phyloP scores from a whole-genome alignment of 257 asterid genomes.

The Gentiana dahurica region DNA sequence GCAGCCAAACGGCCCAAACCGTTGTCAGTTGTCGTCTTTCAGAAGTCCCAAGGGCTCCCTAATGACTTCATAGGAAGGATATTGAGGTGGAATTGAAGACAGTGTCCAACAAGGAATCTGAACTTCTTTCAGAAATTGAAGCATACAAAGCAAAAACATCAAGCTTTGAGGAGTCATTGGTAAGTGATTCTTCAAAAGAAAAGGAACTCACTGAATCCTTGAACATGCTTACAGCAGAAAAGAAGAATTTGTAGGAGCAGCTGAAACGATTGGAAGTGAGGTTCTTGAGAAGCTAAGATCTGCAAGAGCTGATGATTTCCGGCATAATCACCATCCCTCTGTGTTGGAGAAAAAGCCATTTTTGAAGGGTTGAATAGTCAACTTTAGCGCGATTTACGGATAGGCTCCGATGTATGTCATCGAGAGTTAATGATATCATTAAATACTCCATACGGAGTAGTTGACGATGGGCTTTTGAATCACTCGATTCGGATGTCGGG shows the following conservation, averaged over 20 bases:
- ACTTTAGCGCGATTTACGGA: too few relatives aligned
- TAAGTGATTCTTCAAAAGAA: slow-evolving; percentile 52
- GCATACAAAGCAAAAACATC: slow-evolving; percentile 50
- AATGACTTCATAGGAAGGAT: slow-evolving; percentile 1
- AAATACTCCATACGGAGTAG: too few relatives aligned
- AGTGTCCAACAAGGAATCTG: slow-evolving; percentile 39
- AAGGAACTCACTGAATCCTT: slow-evolving; percentile 39
- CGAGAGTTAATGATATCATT: too few relatives aligned
- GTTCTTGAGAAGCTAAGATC: slow-evolving; percentile 55
- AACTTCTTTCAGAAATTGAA: slow-evolving; percentile 57
- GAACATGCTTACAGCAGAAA: slow-evolving; percentile 46
- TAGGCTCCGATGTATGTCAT: too few relatives aligned
- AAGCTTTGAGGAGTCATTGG: slow-evolving; percentile 52
- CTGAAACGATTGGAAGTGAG: slow-evolving; percentile 45
- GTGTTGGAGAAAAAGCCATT: too few relatives aligned
- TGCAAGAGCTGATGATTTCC: slow-evolving; percentile 46
- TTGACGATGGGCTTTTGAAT: too few relatives aligned
- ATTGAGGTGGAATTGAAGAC: slow-evolving; percentile 41
- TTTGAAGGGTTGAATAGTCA: too few relatives aligned
- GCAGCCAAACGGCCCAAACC: too few relatives aligned
- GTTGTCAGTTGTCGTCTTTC: too few relatives aligned
- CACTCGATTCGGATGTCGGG: too few relatives aligned
- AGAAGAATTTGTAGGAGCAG: slow-evolving; percentile 44
- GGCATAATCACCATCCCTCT: too few relatives aligned
- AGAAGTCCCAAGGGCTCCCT: too few relatives aligned